A percentile compares a stretch with the other conserved stretches of the same genome.
Evolutionary conservation across 257 asterid species (phyloP).

Genomic region (Jasminum sambac): DNA sequence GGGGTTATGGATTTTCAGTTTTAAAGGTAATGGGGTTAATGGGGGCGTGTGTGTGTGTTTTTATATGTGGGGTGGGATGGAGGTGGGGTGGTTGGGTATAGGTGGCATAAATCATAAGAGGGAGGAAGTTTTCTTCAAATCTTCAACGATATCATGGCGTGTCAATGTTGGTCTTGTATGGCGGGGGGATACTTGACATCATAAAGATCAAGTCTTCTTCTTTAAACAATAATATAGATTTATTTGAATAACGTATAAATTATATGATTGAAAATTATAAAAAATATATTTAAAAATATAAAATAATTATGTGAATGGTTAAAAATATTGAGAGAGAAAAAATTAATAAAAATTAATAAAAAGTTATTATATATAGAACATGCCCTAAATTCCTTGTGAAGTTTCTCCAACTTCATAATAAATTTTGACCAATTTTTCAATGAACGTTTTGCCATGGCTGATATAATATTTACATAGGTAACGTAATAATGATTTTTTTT

Average conservation of each 20-base stretch:
- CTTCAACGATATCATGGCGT: not conserved
- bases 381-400: not conserved
- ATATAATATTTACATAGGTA: not conserved
- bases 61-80: not conserved
- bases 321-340: no score
- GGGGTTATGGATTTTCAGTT: not conserved
- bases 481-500: no score
- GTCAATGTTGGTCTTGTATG: not conserved
- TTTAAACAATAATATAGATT: no score
- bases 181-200: not conserved
- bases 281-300: no score
- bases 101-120: not conserved
- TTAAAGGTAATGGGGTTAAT: not conserved
- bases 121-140: not conserved
- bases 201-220: not conserved
- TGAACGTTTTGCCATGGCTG: not conserved
- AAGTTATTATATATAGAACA: no score
- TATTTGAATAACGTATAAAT: no score
- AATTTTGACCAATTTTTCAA: not conserved
- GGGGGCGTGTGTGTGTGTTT: not conserved
- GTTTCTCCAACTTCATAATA: not conserved
- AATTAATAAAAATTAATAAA: no score
- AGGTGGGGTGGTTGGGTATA: not conserved
- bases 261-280: no score
- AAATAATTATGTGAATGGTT: no score